phyloP scores from a whole-genome alignment of 2,329 filamentous ascomycete genomes.

The Zalaria obscura region DNA sequence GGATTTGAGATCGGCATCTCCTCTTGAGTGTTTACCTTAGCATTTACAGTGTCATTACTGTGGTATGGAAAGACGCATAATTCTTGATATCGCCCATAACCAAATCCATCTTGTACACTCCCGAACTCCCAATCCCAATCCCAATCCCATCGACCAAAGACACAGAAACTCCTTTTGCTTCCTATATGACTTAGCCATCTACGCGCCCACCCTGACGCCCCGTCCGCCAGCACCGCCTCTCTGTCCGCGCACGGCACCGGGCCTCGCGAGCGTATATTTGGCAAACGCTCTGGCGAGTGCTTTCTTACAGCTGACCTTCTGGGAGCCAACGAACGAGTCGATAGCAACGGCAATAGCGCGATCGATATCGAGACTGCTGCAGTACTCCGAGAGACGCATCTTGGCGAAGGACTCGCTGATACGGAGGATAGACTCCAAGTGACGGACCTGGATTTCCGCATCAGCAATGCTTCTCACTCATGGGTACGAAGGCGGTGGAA shows the following conservation, averaged over 20 bases:
- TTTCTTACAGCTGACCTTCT: constrained; percentile 97
- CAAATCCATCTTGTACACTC: too few species aligned
- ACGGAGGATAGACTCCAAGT: constrained; percentile 94
- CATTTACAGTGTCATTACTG: too few species aligned
- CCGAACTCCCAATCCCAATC: too few species aligned
- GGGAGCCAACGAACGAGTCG: constrained; percentile 87
- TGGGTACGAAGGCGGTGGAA: constrained; percentile 8
- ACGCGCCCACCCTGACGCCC: constrained; percentile 6
- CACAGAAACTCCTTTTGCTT: too few species aligned
- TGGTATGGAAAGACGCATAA: too few species aligned
- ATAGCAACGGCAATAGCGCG: constrained; percentile 94
- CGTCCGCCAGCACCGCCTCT: background rate
- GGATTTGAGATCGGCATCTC: too few species aligned
- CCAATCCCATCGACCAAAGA: too few species aligned
- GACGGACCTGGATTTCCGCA: constrained; percentile 57
- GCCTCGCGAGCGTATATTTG: constrained; percentile 55
- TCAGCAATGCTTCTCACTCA: background rate
- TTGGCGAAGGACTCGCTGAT: constrained; percentile 90
- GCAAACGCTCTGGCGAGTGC: constrained; percentile 86
- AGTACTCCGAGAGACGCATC: constrained; percentile 97
- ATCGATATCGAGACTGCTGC: constrained; percentile 79
- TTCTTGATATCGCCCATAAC: too few species aligned
- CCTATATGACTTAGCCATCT: too few species aligned
- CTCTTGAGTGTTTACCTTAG: too few species aligned
- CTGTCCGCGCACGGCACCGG: constrained; percentile 21